Conservation (phyloP, 345 rosid species). For the Syzygium grande region DNA sequence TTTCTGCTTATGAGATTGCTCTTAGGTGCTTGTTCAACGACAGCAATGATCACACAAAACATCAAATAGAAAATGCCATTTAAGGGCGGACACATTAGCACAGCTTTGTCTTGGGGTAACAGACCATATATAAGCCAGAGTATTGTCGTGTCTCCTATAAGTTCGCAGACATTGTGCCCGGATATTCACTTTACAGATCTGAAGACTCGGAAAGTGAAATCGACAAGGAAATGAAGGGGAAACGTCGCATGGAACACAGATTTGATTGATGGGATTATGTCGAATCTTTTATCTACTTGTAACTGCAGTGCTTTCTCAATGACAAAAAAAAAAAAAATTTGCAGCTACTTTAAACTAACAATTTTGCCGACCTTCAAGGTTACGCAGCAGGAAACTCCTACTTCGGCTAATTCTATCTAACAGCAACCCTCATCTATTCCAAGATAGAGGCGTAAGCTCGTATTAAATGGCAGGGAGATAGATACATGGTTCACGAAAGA, state of each 20-base stretch:
- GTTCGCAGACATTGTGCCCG: not conserved
- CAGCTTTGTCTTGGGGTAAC: not conserved
- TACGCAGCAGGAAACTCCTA: not conserved
- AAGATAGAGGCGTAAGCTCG: not conserved
- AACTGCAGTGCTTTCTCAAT: not conserved
- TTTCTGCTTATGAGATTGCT: constrained; percentile 79
- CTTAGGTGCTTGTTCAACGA: constrained; percentile 68
- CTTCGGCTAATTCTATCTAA: not conserved
- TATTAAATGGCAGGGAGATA: not conserved
- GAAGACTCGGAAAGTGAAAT: not conserved
- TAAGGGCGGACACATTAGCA: not conserved
- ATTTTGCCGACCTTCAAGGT: not conserved
- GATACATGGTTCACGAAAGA: not conserved
- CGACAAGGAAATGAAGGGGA: not conserved
- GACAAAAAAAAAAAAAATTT: not conserved
- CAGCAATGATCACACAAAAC: constrained; percentile 16
- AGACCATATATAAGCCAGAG: not conserved
- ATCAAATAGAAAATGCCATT: constrained; percentile 28
- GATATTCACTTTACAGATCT: not conserved
- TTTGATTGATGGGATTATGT: not conserved
- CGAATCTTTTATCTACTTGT: not conserved
- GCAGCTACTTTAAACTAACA: not conserved
- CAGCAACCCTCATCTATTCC: not conserved
- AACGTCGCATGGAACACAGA: not conserved
- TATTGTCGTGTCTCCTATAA: not conserved